Percentiles rank a stretch among this genome's conserved stretches.
phyloP scores from a whole-genome alignment of 164 flowering plant species.

The Stephania yunnanensis region DNA sequence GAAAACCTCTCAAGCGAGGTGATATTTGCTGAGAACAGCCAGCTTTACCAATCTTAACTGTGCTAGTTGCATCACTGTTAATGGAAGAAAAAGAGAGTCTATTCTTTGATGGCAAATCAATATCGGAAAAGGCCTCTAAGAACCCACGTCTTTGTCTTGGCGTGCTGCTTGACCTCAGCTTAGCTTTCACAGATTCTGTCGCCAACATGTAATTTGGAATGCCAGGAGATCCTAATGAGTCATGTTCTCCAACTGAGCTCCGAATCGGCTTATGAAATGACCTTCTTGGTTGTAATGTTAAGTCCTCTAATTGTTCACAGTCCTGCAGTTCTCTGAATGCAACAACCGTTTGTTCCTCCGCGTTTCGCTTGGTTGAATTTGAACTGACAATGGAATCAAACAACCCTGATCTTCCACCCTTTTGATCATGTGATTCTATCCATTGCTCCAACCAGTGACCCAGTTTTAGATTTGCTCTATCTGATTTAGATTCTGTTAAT shows the following conservation, averaged over 20 bases:
- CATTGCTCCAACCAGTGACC: constrained; percentile 69
- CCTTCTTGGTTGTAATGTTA: constrained; percentile 26
- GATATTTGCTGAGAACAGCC: constrained; percentile 25
- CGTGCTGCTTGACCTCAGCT: constrained; percentile 59
- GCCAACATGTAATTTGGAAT: constrained; percentile 71
- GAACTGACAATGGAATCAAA: constrained; percentile 25
- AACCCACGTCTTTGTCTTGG: constrained; percentile 50
- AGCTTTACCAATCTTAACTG: constrained; percentile 11
- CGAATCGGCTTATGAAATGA: constrained; percentile 29
- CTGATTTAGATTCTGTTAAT: constrained; percentile 41
- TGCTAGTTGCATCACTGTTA: constrained; percentile 27
- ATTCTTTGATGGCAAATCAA: constrained; percentile 26
- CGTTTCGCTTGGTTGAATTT: constrained; percentile 19
- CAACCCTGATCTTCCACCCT: constrained; percentile 33
- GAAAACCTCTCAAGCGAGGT: constrained; percentile 17
- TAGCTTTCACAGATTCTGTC: constrained; percentile 71
- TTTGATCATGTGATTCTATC: constrained; percentile 50
- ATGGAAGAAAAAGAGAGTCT: constrained; percentile 35
- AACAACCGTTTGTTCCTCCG: constrained; percentile 17
- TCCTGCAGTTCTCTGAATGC: constrained; percentile 15
- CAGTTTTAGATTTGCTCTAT: constrained; percentile 31
- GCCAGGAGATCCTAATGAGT: constrained; percentile 34
- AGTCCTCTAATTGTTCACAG: constrained; percentile 20
- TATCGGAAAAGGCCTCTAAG: constrained; percentile 30
- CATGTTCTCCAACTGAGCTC: constrained; percentile 25